Evolutionary conservation across 1,284 basidiomycete genomes (phyloP).

Genomic region (Thecaphora thlaspeos): DNA sequence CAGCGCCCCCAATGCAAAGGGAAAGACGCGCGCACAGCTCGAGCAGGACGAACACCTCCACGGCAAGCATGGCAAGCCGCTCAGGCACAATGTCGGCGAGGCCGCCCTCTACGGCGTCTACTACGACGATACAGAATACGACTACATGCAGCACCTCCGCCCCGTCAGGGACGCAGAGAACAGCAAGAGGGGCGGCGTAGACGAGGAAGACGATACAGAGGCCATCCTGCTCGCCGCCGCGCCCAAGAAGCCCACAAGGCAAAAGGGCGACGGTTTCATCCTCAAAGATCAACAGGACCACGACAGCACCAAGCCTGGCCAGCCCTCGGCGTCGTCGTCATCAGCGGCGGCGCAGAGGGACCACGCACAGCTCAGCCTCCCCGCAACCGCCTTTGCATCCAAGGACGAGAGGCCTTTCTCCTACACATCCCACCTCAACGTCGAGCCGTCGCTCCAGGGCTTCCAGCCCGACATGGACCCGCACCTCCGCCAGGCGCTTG

Average conservation of each 20-base stretch:
- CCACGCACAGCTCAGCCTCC: slow-evolving; percentile 60
- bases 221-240: slow-evolving; percentile 34
- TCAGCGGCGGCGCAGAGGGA: background rate
- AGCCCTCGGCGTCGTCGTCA: too few relatives aligned
- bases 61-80: slow-evolving; percentile 57
- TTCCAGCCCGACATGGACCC: slow-evolving; percentile 97
- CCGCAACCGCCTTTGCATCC: slow-evolving; percentile 63
- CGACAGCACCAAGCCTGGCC: too few relatives aligned
- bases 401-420: slow-evolving; percentile 34
- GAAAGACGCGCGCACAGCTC: slow-evolving; percentile 73
- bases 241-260: slow-evolving; percentile 29
- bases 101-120: slow-evolving; percentile 87
- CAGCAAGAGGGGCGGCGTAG: slow-evolving; percentile 44
- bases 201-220: slow-evolving; percentile 45
- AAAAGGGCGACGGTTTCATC: slow-evolving; percentile 21
- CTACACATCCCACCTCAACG: slow-evolving; percentile 26
- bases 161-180: slow-evolving; percentile 48
- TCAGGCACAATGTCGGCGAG: slow-evolving; percentile 68
- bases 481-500: slow-evolving; percentile 85
- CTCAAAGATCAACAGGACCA: slow-evolving; percentile 22
- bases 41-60: slow-evolving; percentile 65
- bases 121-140: slow-evolving; percentile 96
- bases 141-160: slow-evolving; percentile 94
- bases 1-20: slow-evolving; percentile 66
- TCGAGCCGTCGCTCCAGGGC: slow-evolving; percentile 63